Conservation (phyloP, 2,329 filamentous ascomycete species). For the Drechslerella stenobrocha region DNA sequence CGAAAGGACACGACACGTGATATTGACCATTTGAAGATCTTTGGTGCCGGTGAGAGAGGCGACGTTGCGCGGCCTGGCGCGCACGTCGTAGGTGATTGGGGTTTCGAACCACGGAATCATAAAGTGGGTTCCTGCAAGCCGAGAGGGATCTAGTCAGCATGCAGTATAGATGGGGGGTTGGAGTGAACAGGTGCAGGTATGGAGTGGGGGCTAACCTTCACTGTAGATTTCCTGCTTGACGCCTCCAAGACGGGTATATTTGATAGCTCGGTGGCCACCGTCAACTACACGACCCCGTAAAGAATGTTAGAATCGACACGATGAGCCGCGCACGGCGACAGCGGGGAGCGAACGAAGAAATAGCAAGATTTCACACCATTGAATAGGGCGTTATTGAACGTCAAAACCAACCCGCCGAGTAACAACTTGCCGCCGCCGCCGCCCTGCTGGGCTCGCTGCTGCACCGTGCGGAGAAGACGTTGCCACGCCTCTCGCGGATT, state of each 20-base stretch:
- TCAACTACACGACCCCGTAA: slow-evolving; percentile 80
- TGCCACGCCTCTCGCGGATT: slow-evolving; percentile 67
- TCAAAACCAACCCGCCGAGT: slow-evolving; percentile 61
- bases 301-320: slow-evolving; percentile 41
- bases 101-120: slow-evolving; percentile 97
- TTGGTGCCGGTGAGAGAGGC: slow-evolving; percentile 97
- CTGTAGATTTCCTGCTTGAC: slow-evolving; percentile 94
- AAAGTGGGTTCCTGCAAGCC: slow-evolving; percentile 79
- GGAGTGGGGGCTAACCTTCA: slow-evolving; percentile 68
- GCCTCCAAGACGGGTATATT: slow-evolving; percentile 89
- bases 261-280: slow-evolving; percentile 97
- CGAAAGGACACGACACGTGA: slow-evolving; percentile 98
- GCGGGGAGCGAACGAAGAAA: slow-evolving; percentile 29
- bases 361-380: too few species aligned
- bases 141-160: slow-evolving; percentile 19
- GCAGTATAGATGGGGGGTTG: neutral
- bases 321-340: slow-evolving; percentile 1
- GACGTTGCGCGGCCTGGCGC: slow-evolving; percentile 94
- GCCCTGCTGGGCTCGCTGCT: slow-evolving; percentile 63
- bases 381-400: slow-evolving; percentile 68
- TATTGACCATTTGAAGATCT: slow-evolving; percentile 99
- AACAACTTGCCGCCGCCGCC: slow-evolving; percentile 60
- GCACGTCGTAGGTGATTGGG: slow-evolving; percentile 94
- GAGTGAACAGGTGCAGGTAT: neutral
- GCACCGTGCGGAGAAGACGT: slow-evolving; percentile 57